A percentile compares a stretch with the other conserved stretches of the same genome.
phyloP scores from a whole-genome alignment of 805 yeast species.

The Metschnikowia santaceciliae region DNA sequence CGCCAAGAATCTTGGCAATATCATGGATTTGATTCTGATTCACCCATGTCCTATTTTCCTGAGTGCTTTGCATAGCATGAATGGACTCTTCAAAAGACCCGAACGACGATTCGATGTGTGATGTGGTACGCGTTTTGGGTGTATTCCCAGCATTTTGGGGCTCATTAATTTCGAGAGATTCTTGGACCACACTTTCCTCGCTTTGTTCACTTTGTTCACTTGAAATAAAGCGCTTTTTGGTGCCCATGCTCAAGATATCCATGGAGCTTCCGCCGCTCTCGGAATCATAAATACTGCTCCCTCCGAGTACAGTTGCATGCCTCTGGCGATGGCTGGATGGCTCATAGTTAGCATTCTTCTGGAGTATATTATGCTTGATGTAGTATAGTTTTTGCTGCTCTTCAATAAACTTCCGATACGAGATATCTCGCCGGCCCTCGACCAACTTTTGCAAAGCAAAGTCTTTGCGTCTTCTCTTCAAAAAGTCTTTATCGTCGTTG shows the following conservation, averaged over 20 bases:
- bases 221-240: not conserved
- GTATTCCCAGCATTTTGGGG: not conserved
- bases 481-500: constrained; percentile 10
- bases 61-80: not conserved
- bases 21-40: not conserved
- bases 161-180: not conserved
- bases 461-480: constrained; percentile 15
- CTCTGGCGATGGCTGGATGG: constrained; percentile 7
- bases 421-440: constrained; percentile 24
- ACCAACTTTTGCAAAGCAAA: constrained; percentile 24
- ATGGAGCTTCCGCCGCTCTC: constrained; percentile 2
- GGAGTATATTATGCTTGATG: constrained; percentile 11
- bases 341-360: constrained; percentile 8
- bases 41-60: not conserved
- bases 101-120: constrained; percentile 12
- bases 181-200: not conserved
- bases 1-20: not conserved
- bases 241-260: not conserved
- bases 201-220: not conserved
- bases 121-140: not conserved
- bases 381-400: constrained; percentile 25
- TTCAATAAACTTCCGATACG: constrained; percentile 20
- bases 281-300: constrained; percentile 14
- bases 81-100: constrained; percentile 13
- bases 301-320: constrained; percentile 12